Evolutionary conservation across 129 eudicot genomes (phyloP).

Genomic region (Arctium lappa): DNA sequence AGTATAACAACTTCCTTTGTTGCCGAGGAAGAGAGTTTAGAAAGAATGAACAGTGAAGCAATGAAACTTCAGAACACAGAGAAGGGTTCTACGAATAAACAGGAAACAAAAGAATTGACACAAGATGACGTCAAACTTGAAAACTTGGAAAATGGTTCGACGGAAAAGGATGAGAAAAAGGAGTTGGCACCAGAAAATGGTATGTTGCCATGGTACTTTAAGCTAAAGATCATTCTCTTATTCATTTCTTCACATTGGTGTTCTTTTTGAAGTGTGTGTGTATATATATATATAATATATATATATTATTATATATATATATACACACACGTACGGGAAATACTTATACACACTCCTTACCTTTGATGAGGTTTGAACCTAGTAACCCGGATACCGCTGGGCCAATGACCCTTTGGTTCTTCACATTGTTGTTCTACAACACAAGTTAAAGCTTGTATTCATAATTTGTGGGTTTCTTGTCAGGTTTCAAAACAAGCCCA

Average conservation of each 20-base stretch:
- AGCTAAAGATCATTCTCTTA: not conserved
- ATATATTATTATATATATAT: not conserved
- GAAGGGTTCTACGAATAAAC: slow-evolving; percentile 10
- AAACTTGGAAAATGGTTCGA: slow-evolving; percentile 29
- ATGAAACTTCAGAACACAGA: slow-evolving; percentile 5
- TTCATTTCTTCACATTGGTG: not conserved
- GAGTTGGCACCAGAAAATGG: slow-evolving; percentile 29
- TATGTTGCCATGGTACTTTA: not conserved
- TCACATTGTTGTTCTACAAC: not conserved
- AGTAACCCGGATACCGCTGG: too few relatives aligned
- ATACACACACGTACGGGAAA: not conserved
- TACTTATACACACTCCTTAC: not conserved
- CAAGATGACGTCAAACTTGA: slow-evolving; percentile 35
- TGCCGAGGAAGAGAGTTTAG: slow-evolving; percentile 84
- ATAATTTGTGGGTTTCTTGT: not conserved
- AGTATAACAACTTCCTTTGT: slow-evolving; percentile 93
- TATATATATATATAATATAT: not conserved
- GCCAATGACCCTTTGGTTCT: not conserved
- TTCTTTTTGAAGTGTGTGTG: not conserved
- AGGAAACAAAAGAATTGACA: slow-evolving; percentile 8
- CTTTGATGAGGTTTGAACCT: not conserved
- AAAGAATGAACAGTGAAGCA: slow-evolving; percentile 32
- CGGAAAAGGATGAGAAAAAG: not conserved
- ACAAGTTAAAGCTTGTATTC: not conserved
- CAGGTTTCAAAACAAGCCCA: slow-evolving; percentile 22